Conservation (phyloP, 2,329 filamentous ascomycete species). For the Aspergillus spinulosporus region DNA sequence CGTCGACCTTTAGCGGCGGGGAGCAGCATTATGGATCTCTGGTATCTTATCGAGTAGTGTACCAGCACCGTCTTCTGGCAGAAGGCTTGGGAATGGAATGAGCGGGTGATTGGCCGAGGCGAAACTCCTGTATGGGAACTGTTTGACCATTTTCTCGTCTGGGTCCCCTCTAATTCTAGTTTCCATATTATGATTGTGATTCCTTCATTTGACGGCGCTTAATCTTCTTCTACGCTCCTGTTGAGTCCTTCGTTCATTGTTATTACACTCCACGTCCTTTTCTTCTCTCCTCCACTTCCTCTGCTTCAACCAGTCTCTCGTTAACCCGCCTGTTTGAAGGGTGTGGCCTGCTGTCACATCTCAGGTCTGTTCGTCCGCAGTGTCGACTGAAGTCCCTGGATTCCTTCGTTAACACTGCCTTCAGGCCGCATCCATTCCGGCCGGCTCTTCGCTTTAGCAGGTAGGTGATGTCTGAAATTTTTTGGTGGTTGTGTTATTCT, state of each 20-base stretch:
- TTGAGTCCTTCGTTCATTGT: conserved; percentile 2
- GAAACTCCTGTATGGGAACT: not conserved
- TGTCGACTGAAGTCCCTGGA: conserved; percentile 4
- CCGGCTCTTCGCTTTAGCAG: not conserved
- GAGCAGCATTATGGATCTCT: not conserved
- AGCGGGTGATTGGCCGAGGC: conserved; percentile 1
- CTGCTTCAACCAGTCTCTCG: conserved; percentile 11
- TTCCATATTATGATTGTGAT: not conserved
- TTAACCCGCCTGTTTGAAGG: conserved; percentile 10
- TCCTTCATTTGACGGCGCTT: conserved; percentile 5
- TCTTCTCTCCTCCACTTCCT: conserved; percentile 14
- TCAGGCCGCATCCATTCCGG: conserved; percentile 11
- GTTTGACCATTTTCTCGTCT: conserved; percentile 5
- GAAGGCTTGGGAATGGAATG: too few relatives aligned
- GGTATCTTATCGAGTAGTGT: too few relatives aligned
- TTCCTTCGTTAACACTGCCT: conserved; percentile 4
- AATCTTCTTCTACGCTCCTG: not conserved
- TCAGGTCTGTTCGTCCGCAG: not conserved
- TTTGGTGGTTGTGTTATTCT: not conserved
- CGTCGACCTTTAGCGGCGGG: not conserved
- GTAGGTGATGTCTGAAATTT: conserved; percentile 2
- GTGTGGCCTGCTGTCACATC: conserved; percentile 10
- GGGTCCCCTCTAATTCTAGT: not conserved
- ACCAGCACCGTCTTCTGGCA: too few relatives aligned
- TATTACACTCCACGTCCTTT: conserved; percentile 8